phyloP scores from a whole-genome alignment of 164 flowering plant genomes.

The Tetracentron sinense region DNA sequence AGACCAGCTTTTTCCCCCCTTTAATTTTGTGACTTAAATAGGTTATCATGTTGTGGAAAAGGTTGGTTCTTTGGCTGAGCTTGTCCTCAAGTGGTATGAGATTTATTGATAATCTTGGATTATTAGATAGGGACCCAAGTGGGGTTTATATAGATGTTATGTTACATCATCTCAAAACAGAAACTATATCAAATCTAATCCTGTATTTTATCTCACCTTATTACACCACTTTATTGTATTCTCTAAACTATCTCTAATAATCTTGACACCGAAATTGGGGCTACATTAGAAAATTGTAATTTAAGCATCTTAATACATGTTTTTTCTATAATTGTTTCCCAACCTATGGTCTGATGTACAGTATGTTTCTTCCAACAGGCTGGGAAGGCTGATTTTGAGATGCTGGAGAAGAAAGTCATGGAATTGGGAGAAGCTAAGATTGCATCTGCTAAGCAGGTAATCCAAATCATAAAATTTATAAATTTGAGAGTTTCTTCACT shows the following conservation, averaged over 20 bases:
- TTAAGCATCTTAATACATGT: background rate
- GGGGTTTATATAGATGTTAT: too few species aligned
- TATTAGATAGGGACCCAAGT: too few species aligned
- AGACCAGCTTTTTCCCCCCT: too few species aligned
- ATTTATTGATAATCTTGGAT: too few species aligned
- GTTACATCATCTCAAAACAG: too few species aligned
- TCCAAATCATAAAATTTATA: background rate
- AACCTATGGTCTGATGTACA: background rate
- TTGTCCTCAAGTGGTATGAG: conserved; percentile 81
- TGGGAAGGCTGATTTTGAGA: conserved; percentile 84
- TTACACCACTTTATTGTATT: too few species aligned
- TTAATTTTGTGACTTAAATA: too few species aligned
- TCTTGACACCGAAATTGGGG: conserved; percentile 83
- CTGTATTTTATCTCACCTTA: too few species aligned
- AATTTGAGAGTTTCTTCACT: background rate
- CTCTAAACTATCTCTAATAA: too few species aligned
- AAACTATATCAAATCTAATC: too few species aligned
- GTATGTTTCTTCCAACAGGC: conserved; percentile 52
- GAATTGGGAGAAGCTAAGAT: conserved; percentile 95
- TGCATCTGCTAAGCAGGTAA: conserved; percentile 93
- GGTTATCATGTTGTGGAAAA: conserved; percentile 10
- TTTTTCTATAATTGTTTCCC: background rate
- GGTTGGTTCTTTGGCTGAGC: conserved; percentile 81
- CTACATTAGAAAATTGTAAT: conserved; percentile 58
- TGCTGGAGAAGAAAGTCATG: conserved; percentile 74